A percentile compares a stretch with the other conserved stretches of the same genome.
These are phyloP conservation scores for Erodium texanum DNA, from an alignment of 441 rosid species.

Conservation along the genomic window DNA sequence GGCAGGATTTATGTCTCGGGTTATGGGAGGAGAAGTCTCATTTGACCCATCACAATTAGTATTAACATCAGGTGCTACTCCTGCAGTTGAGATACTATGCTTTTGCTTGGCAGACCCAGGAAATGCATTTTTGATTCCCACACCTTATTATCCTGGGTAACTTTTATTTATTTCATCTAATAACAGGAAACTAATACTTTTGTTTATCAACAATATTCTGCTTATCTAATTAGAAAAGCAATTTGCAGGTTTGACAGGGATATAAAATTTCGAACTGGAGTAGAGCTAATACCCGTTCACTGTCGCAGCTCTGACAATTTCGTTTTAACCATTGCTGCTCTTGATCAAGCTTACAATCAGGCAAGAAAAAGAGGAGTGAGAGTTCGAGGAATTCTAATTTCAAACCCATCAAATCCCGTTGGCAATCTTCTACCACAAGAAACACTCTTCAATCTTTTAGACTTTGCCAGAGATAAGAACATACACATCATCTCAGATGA, in stretches of 20 bases:
- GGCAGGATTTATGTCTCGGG: too few species aligned
- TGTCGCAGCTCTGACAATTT: slow-evolving; percentile 80
- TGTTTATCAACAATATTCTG: too few species aligned
- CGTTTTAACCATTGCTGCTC: slow-evolving; percentile 47
- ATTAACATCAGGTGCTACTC: too few species aligned
- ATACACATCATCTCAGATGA: slow-evolving; percentile 81
- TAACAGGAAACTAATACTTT: too few species aligned
- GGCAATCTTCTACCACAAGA: slow-evolving; percentile 66
- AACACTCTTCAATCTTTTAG: slow-evolving; percentile 42
- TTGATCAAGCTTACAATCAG: slow-evolving; percentile 76
- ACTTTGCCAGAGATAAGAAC: slow-evolving; percentile 69
- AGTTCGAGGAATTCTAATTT: slow-evolving; percentile 64
- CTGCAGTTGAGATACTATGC: too few species aligned
- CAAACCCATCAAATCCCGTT: slow-evolving; percentile 82
- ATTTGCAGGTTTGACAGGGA: slow-evolving; percentile 29
- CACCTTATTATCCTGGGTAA: too few species aligned
- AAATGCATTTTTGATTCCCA: too few species aligned
- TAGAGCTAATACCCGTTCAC: slow-evolving; percentile 73
- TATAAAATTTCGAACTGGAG: slow-evolving; percentile 64
- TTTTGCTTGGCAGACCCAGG: too few species aligned
- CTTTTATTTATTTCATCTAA: too few species aligned
- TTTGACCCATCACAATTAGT: too few species aligned
- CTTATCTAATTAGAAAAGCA: too few species aligned
- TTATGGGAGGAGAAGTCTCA: too few species aligned
- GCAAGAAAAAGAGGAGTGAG: slow-evolving; percentile 56